These are phyloP conservation scores for Cucurbita ficifolia DNA, from an alignment of 306 rosid genomes.

Conservation along the genomic window DNA sequence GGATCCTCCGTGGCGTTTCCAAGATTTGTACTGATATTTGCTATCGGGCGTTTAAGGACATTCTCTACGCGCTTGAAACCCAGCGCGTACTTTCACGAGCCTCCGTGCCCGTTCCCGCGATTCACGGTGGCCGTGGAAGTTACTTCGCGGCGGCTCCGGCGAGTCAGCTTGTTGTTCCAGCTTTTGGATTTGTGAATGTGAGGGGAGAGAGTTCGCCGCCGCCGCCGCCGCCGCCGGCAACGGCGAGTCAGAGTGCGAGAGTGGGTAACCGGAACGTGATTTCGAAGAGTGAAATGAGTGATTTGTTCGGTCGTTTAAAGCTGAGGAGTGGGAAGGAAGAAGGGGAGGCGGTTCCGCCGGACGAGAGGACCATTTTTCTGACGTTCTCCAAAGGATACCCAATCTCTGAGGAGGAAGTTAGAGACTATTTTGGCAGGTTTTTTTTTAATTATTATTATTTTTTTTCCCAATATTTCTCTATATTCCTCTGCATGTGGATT, in stretches of 20 bases:
- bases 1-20: constrained; percentile 7
- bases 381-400: constrained; percentile 64
- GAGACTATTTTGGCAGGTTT: constrained; percentile 31
- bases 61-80: constrained; percentile 6
- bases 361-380: constrained; percentile 46
- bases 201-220: neutral
- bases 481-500: neutral
- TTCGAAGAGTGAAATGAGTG: constrained; percentile 5
- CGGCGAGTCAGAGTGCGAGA: neutral
- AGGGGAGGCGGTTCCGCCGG: constrained; percentile 1
- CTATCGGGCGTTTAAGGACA: constrained; percentile 29
- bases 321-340: neutral
- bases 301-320: constrained; percentile 7
- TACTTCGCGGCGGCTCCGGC: neutral
- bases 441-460: neutral
- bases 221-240: neutral
- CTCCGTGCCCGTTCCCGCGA: neutral
- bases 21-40: constrained; percentile 25
- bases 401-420: constrained; percentile 29
- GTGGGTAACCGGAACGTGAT: neutral
- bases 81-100: neutral
- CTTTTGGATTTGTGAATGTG: neutral
- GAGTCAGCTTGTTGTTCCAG: neutral
- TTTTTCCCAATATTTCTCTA: neutral
- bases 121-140: neutral